phyloP scores from a whole-genome alignment of 305 asterid genomes.

The Vinca major region DNA sequence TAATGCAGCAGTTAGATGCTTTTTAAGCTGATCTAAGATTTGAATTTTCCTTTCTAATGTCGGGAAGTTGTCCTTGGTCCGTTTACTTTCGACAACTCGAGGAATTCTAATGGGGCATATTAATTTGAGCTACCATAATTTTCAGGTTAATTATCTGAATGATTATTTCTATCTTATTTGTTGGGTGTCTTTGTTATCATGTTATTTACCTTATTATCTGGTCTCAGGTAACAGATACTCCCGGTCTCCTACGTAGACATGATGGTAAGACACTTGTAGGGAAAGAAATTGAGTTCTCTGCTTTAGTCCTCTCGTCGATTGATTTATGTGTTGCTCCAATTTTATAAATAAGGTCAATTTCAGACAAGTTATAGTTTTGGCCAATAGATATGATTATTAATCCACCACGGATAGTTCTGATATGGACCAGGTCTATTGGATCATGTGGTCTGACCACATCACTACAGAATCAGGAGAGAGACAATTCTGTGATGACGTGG shows the following conservation, averaged over 20 bases:
- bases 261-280: constrained; percentile 46
- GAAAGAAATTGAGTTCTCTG: background rate
- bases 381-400: no score
- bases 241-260: constrained; percentile 67
- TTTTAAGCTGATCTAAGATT: constrained; percentile 5
- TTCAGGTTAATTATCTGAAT: constrained; percentile 47
- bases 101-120: constrained; percentile 97
- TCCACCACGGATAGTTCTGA: no score
- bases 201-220: constrained; percentile 17
- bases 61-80: constrained; percentile 95
- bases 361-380: no score
- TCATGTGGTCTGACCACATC: no score
- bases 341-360: no score
- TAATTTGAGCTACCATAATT: constrained; percentile 65
- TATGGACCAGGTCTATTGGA: no score
- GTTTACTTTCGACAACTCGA: constrained; percentile 82
- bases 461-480: no score
- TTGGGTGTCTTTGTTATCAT: constrained; percentile 10
- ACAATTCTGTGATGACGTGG: no score
- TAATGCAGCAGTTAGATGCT: background rate
- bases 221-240: constrained; percentile 88
- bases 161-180: constrained; percentile 10
- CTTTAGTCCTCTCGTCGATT: no score
- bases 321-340: no score
- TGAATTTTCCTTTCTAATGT: constrained; percentile 49